Evolutionary conservation across 352 stramenopile species (phyloP).

Genomic region (Pilasporangium apinafurcum): DNA sequence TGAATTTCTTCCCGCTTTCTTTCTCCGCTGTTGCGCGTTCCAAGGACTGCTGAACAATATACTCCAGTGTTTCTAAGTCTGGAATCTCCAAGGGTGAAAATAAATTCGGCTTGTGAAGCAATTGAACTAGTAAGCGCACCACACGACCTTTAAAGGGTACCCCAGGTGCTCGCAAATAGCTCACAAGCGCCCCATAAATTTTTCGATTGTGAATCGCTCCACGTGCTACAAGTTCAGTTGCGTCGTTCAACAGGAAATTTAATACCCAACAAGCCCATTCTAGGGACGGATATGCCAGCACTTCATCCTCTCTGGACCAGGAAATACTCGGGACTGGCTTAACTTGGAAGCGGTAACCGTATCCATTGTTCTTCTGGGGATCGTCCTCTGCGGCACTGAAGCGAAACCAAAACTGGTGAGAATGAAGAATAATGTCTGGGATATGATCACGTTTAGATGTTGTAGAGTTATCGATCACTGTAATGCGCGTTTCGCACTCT

Average conservation of each 20-base stretch:
- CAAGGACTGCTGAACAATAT: conserved; percentile 54
- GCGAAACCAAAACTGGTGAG: conserved; percentile 79
- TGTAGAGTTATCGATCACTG: conserved; percentile 35
- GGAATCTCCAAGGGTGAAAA: conserved; percentile 54
- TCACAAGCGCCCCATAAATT: conserved; percentile 75
- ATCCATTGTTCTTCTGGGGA: conserved; percentile 45
- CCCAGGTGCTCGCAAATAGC: conserved; percentile 71
- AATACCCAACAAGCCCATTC: conserved; percentile 86
- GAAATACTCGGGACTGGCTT: conserved; percentile 70
- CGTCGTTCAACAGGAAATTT: conserved; percentile 74
- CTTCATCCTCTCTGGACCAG: conserved; percentile 76
- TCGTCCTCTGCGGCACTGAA: conserved; percentile 70
- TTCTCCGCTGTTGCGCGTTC: conserved; percentile 48
- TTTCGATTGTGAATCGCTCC: conserved; percentile 77
- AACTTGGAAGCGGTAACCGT: conserved; percentile 82
- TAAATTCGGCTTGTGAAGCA: conserved; percentile 52
- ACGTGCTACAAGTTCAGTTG: conserved; percentile 46
- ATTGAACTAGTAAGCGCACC: conserved; percentile 65
- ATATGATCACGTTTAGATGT: conserved; percentile 27
- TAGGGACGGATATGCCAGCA: conserved; percentile 65
- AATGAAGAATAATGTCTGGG: conserved; percentile 69
- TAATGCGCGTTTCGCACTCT: conserved; percentile 53
- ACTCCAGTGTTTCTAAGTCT: conserved; percentile 53
- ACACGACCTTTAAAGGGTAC: conserved; percentile 79
- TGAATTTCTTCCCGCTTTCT: conserved; percentile 54